Evolutionary conservation across 306 rosid genomes (phyloP).

Genomic region (Vigna radiata): DNA sequence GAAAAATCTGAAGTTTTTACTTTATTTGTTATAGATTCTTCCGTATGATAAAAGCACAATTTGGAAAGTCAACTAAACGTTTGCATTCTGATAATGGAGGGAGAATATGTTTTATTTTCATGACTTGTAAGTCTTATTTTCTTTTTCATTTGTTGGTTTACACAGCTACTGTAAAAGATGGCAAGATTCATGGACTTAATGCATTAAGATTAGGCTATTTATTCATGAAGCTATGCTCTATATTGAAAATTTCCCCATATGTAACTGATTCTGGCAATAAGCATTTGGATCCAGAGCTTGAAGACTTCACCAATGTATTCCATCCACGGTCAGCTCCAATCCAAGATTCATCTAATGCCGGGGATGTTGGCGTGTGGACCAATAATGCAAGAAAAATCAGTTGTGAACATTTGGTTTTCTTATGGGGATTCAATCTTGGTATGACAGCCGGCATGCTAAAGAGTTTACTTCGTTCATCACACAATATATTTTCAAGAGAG

Average conservation of each 20-base stretch:
- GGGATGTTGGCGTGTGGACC: slow-evolving; percentile 60
- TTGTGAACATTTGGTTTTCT: slow-evolving; percentile 64
- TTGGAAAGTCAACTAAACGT: no score
- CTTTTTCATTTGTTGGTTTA: slow-evolving; percentile 31
- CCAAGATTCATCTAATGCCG: slow-evolving; percentile 47
- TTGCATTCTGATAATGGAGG: no score
- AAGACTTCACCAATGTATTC: slow-evolving; percentile 53
- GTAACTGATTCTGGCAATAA: slow-evolving; percentile 40
- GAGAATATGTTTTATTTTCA: slow-evolving; percentile 9
- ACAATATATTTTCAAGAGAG: slow-evolving; percentile 61
- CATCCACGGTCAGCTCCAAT: slow-evolving; percentile 43
- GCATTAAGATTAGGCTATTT: slow-evolving; percentile 67
- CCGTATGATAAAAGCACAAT: no score
- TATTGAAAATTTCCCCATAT: slow-evolving; percentile 60
- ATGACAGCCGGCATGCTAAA: slow-evolving; percentile 69
- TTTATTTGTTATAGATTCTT: no score
- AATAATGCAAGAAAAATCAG: slow-evolving; percentile 58
- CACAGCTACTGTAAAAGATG: slow-evolving; percentile 62
- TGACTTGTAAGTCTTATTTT: slow-evolving; percentile 2
- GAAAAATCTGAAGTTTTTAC: no score
- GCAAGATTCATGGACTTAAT: slow-evolving; percentile 63
- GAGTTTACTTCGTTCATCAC: slow-evolving; percentile 59
- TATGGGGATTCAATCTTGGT: slow-evolving; percentile 80
- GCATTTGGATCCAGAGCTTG: slow-evolving; percentile 51
- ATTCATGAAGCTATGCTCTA: slow-evolving; percentile 73